Percentiles rank a stretch among this genome's conserved stretches.
phyloP scores from a whole-genome alignment of 2,329 filamentous ascomycete species.

The Sporothrix variecibatus region DNA sequence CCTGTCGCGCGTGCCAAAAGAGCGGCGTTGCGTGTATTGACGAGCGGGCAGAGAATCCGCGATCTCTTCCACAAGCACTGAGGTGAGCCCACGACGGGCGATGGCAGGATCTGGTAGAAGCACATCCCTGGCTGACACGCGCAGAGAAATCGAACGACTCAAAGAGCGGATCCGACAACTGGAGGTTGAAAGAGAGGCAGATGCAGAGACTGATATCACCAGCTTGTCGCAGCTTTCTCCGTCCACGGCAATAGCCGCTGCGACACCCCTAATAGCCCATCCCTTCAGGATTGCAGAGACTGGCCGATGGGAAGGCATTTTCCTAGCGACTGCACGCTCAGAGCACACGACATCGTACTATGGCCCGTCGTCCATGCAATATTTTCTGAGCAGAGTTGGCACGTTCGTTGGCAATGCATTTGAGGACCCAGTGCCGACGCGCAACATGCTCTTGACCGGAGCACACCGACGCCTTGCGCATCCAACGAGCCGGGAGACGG shows the following conservation, averaged over 20 bases:
- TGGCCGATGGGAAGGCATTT: conserved; percentile 39
- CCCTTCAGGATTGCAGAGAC: neutral
- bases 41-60: conserved; percentile 7
- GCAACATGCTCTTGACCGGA: conserved; percentile 28
- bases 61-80: conserved; percentile 25
- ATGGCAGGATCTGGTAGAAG: no score
- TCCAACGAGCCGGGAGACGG: conserved; percentile 19
- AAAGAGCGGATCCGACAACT: conserved; percentile 19
- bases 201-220: neutral
- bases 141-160: conserved; percentile 18
- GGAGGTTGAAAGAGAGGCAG: conserved; percentile 8
- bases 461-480: conserved; percentile 23
- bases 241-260: neutral
- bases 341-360: conserved; percentile 44
- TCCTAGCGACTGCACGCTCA: conserved; percentile 41
- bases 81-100: no score
- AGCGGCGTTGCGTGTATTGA: conserved; percentile 12
- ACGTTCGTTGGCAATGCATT: conserved; percentile 40
- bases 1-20: conserved; percentile 19
- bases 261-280: neutral
- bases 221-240: neutral
- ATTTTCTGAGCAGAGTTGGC: conserved; percentile 48
- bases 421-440: conserved; percentile 34
- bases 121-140: neutral
- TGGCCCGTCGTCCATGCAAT: conserved; percentile 48